Evolutionary conservation across 2,329 filamentous ascomycete genomes (phyloP).

Genomic region (Coniochaeta sp.): DNA sequence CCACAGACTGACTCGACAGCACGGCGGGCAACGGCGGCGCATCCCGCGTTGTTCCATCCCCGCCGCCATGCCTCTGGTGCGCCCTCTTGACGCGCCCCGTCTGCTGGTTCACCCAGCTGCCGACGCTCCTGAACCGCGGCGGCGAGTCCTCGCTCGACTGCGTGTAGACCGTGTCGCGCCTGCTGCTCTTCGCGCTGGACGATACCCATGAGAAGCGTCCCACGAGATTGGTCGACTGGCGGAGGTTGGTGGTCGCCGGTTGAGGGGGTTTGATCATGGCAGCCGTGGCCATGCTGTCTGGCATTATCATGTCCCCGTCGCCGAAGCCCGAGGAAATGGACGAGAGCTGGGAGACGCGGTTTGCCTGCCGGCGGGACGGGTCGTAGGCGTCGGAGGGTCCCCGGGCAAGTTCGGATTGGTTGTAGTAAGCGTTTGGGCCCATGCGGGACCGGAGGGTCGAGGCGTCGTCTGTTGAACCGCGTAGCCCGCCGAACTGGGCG

Average conservation of each 20-base stretch:
- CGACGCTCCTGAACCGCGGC: slow-evolving; percentile 49
- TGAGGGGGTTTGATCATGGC: slow-evolving; percentile 16
- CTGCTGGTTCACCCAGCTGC: slow-evolving; percentile 61
- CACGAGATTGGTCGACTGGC: slow-evolving; percentile 12
- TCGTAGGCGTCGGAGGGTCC: slow-evolving; percentile 29
- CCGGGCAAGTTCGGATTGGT: slow-evolving; percentile 29
- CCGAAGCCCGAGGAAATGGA: slow-evolving; percentile 60
- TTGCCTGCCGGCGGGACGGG: slow-evolving; percentile 24
- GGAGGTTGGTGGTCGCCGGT: slow-evolving; percentile 7
- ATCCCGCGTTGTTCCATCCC: too few species aligned
- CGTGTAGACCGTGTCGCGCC: slow-evolving; percentile 47
- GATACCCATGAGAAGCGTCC: slow-evolving; percentile 28
- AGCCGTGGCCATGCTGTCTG: too few species aligned
- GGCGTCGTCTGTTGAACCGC: slow-evolving; percentile 12
- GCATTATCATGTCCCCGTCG: slow-evolving; percentile 50
- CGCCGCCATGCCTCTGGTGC: slow-evolving; percentile 25
- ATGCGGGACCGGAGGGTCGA: slow-evolving; percentile 26
- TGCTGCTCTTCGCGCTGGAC: slow-evolving; percentile 12
- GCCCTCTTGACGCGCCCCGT: slow-evolving; percentile 44
- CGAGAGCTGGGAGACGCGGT: slow-evolving; percentile 44
- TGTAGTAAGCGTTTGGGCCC: slow-evolving; percentile 29
- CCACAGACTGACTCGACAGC: slow-evolving; percentile 21
- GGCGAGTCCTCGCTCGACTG: slow-evolving; percentile 46
- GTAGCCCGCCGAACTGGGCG: slow-evolving; percentile 15
- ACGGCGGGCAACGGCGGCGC: slow-evolving; percentile 30